phyloP scores from a whole-genome alignment of 2,329 filamentous ascomycete genomes.

The Bipolaris zeicola region DNA sequence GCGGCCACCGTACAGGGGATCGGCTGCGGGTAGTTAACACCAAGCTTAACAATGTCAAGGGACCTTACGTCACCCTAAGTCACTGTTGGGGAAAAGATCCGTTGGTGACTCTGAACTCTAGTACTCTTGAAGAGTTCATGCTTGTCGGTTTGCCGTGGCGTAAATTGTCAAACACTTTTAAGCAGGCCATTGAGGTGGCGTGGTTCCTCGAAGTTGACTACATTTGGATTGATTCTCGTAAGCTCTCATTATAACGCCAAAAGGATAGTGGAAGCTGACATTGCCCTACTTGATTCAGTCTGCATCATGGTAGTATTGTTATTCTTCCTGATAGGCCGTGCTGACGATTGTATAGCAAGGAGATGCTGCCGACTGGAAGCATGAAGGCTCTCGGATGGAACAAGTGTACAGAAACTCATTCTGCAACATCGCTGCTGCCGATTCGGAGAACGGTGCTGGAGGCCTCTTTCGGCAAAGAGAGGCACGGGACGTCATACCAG shows the following conservation, averaged over 20 bases:
- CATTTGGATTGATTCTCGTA: slow-evolving; percentile 16
- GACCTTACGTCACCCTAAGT: slow-evolving; percentile 28
- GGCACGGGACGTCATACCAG: slow-evolving; percentile 4
- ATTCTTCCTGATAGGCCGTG: slow-evolving; percentile 22
- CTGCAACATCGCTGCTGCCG: slow-evolving; percentile 35
- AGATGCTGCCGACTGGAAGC: neutral
- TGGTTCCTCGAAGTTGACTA: slow-evolving; percentile 26
- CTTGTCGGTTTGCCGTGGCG: neutral
- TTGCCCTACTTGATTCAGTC: neutral
- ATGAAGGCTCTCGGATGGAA: slow-evolving; percentile 23
- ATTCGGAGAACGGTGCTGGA: slow-evolving; percentile 21
- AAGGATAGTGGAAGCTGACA: neutral
- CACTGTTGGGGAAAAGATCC: slow-evolving; percentile 26
- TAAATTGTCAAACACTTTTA: slow-evolving; percentile 25
- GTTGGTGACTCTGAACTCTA: neutral
- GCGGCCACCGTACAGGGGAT: neutral
- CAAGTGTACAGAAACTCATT: slow-evolving; percentile 31
- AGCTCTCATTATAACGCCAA: neutral
- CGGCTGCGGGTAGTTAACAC: slow-evolving; percentile 14
- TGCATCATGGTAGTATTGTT: slow-evolving; percentile 4
- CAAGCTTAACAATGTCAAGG: slow-evolving; percentile 5
- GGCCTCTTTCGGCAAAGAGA: slow-evolving; percentile 27
- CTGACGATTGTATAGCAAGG: neutral
- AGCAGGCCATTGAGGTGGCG: slow-evolving; percentile 28
- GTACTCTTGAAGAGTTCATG: slow-evolving; percentile 3